These are phyloP conservation scores for Clavariopsis aquatica DNA, from an alignment of 495 filamentous ascomycete genomes.

Conservation along the genomic window DNA sequence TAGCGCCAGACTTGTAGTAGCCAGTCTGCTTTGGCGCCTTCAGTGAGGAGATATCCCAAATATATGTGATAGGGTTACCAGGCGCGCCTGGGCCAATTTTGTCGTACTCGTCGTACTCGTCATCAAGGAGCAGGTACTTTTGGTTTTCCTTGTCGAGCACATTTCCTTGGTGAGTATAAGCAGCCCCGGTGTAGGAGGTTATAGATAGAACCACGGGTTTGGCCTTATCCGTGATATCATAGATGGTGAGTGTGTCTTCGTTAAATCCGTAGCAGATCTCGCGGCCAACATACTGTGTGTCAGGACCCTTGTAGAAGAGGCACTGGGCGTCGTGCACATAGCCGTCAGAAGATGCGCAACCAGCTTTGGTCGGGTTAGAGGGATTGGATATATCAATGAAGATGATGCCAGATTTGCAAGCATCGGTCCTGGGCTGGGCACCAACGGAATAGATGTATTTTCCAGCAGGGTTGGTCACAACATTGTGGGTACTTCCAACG, in stretches of 20 bases:
- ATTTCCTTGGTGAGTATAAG: constrained; percentile 66
- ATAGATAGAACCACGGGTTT: constrained; percentile 54
- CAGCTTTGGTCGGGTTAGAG: constrained; percentile 53
- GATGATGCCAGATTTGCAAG: constrained; percentile 56
- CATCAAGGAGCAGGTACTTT: constrained; percentile 60
- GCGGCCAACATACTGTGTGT: constrained; percentile 53
- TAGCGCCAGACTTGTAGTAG: constrained; percentile 51
- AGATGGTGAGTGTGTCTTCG: constrained; percentile 50
- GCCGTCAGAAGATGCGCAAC: constrained; percentile 56
- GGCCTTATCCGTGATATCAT: constrained; percentile 59
- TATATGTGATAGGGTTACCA: constrained; percentile 39
- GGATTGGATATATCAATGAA: constrained; percentile 51
- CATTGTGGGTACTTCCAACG: constrained; percentile 44
- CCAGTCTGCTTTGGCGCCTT: constrained; percentile 53
- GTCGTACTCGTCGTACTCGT: constrained; percentile 61
- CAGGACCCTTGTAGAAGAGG: constrained; percentile 59
- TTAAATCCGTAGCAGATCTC: constrained; percentile 66
- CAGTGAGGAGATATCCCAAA: constrained; percentile 41
- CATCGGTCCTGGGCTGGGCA: constrained; percentile 49
- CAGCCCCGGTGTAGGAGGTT: constrained; percentile 57
- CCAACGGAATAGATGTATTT: constrained; percentile 57
- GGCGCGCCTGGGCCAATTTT: constrained; percentile 39
- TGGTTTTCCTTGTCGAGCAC: constrained; percentile 56
- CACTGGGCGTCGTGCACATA: constrained; percentile 66
- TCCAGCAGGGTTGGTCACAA: constrained; percentile 51